Base-by-base conservation (phyloP, 169 alveolate species). In the Neospora caninum region DNA sequence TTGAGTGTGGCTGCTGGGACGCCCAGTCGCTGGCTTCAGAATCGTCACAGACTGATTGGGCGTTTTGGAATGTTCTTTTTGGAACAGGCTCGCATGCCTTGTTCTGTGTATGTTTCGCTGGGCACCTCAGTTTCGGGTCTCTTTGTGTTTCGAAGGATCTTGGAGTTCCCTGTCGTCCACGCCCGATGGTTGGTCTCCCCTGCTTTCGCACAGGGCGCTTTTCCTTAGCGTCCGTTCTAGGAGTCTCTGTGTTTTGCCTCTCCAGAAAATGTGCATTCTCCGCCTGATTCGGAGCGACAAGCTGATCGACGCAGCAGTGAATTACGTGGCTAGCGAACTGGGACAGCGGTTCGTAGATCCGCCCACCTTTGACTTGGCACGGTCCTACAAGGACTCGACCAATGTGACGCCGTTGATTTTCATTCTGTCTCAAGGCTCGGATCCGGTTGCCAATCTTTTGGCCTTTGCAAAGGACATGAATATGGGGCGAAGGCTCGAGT, bases 391-490 rank as follows among this genome's bases (percentile, higher is more conserved):
- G 73, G 99, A 98, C 78, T 95, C 98, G 53, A 97, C 97, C 88
- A 93, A 96, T 92, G 97, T 96, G 88, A 97, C 98, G 34, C 99
- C 99, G 6, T 96, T 98, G 42, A 98, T 98, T 34, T 98, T 98
- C 92, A 97, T 98, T 67, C 96, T 98, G 89, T 96, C 98, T 41
- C 96, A 97, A 70, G 99, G 99, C 6, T 99, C 99, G 36, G 99
- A 98, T 94, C 99, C 99, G 0, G 97, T 98, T 49, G 93, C 97
- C 0, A 96, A 96, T 88, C 96, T 98, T 54, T 83, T 96, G n/a
- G 96, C 97, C 91, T 97, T 98, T 88, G 98, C 98, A 64, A 95
- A 95, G 58, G 97, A 96, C 67, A 96, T 96, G 95, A 96, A 96
- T 49, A 96, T 96, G 97, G 93, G 95, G 80, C 86, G 95, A n/a